These are phyloP conservation scores for Leishmania tarentolae DNA, from an alignment of 208 protist genomes.

Conservation along the genomic window DNA sequence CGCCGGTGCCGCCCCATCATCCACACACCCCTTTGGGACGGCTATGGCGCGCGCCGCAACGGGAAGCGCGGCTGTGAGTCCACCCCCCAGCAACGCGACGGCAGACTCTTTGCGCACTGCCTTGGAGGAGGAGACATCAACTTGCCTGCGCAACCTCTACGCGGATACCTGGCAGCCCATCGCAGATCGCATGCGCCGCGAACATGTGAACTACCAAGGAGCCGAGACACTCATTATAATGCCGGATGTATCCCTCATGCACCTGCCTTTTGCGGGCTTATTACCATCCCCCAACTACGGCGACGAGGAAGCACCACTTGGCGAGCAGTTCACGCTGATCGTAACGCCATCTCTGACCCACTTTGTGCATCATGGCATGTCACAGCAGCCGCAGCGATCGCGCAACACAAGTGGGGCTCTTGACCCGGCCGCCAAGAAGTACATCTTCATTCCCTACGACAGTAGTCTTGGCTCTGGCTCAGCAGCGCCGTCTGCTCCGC, in stretches of 20 bases:
- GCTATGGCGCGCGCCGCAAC: constrained; percentile 20
- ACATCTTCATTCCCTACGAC: constrained; percentile 35
- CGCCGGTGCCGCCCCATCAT: constrained; percentile 1
- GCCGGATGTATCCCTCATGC: constrained; percentile 73
- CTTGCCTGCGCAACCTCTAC: constrained; percentile 63
- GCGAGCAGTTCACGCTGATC: constrained; percentile 58
- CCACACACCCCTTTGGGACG: constrained; percentile 21
- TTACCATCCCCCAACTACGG: constrained; percentile 44
- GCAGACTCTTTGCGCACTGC: constrained; percentile 19
- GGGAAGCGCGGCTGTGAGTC: constrained; percentile 6
- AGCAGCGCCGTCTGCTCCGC: neutral
- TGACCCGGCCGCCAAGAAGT: constrained; percentile 27
- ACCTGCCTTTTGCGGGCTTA: constrained; percentile 77
- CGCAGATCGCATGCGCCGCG: constrained; percentile 41
- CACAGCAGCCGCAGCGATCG: constrained; percentile 7
- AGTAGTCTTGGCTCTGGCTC: neutral
- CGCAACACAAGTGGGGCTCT: constrained; percentile 15
- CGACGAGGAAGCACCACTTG: constrained; percentile 49
- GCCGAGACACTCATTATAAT: constrained; percentile 76
- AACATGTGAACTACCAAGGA: constrained; percentile 35
- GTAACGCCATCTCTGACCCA: constrained; percentile 74
- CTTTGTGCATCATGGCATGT: constrained; percentile 52
- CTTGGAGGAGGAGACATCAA: constrained; percentile 39
- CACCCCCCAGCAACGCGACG: constrained; percentile 10
- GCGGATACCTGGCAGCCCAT: constrained; percentile 83